Percentiles rank a stretch among this genome's conserved stretches.
Evolutionary conservation across 139 green algal species (phyloP).

Genomic region (Closterium sp.): DNA sequence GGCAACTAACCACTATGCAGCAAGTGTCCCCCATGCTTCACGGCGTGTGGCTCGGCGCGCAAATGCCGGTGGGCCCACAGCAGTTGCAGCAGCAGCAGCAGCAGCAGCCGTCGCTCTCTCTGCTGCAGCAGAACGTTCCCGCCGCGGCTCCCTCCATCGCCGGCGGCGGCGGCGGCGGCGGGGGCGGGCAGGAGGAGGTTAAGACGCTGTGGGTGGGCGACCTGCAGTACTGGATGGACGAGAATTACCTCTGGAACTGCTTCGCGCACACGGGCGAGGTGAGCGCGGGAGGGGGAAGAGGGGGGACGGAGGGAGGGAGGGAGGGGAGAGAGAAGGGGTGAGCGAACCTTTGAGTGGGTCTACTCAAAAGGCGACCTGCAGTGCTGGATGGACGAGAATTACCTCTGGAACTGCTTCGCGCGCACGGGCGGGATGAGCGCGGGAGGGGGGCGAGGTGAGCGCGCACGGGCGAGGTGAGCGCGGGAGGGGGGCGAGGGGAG

Average conservation of each 20-base stretch:
- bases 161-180: no score
- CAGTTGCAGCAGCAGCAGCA: neutral
- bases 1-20: neutral
- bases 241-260: slow-evolving; percentile 49
- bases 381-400: slow-evolving; percentile 55
- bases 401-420: slow-evolving; percentile 47
- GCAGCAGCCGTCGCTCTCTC: neutral
- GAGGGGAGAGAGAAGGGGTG: neutral
- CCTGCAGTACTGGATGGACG: slow-evolving; percentile 53
- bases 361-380: no score
- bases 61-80: neutral
- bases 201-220: slow-evolving; percentile 52
- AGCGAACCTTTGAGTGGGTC: no score
- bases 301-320: slow-evolving; percentile 7
- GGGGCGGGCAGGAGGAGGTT: slow-evolving; percentile 23
- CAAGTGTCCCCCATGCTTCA: neutral
- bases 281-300: slow-evolving; percentile 30
- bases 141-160: no score
- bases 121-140: neutral
- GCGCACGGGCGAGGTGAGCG: slow-evolving; percentile 15
- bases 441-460: slow-evolving; percentile 45
- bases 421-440: slow-evolving; percentile 36
- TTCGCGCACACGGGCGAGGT: slow-evolving; percentile 48
- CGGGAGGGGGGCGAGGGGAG: slow-evolving; percentile 17
- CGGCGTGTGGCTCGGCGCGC: neutral